A percentile compares a stretch with the other conserved stretches of the same genome.
These are phyloP conservation scores for Ophiorrhiza pumila DNA, from an alignment of 257 asterid genomes.

Conservation along the genomic window DNA sequence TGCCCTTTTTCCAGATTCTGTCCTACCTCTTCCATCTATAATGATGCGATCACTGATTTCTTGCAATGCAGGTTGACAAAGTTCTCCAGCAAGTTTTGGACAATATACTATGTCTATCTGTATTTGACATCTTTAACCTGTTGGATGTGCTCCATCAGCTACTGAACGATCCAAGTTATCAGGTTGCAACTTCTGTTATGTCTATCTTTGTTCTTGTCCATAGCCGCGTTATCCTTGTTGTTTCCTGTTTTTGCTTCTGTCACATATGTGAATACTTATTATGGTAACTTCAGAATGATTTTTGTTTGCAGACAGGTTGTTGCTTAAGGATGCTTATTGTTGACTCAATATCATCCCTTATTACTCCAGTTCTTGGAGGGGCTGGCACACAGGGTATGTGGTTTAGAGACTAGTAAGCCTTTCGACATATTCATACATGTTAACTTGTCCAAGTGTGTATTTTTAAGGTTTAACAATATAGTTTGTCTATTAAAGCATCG, in stretches of 20 bases:
- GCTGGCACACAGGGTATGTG: conserved; percentile 63
- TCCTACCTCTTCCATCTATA: neutral
- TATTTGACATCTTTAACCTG: conserved; percentile 68
- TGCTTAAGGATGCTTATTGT: conserved; percentile 60
- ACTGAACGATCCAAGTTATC: conserved; percentile 41
- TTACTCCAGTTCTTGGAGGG: conserved; percentile 82
- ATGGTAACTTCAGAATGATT: conserved; percentile 5
- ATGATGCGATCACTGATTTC: conserved; percentile 7
- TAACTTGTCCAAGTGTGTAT: neutral
- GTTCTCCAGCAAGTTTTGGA: conserved; percentile 49
- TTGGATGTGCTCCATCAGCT: conserved; percentile 69
- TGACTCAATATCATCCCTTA: conserved; percentile 83
- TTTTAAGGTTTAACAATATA: neutral
- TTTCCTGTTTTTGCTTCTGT: conserved; percentile 8
- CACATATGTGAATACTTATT: neutral
- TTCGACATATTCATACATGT: conserved; percentile 1
- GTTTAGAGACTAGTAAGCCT: conserved; percentile 4
- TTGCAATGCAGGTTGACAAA: conserved; percentile 36
- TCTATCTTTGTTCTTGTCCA: neutral
- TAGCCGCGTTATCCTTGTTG: neutral
- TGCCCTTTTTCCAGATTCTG: neutral
- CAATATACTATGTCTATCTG: conserved; percentile 52
- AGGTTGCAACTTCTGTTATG: conserved; percentile 37
- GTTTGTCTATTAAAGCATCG: neutral
- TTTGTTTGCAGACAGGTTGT: conserved; percentile 37